Conservation (phyloP, 495 filamentous ascomycete genomes). For the Xylaria longipes region DNA sequence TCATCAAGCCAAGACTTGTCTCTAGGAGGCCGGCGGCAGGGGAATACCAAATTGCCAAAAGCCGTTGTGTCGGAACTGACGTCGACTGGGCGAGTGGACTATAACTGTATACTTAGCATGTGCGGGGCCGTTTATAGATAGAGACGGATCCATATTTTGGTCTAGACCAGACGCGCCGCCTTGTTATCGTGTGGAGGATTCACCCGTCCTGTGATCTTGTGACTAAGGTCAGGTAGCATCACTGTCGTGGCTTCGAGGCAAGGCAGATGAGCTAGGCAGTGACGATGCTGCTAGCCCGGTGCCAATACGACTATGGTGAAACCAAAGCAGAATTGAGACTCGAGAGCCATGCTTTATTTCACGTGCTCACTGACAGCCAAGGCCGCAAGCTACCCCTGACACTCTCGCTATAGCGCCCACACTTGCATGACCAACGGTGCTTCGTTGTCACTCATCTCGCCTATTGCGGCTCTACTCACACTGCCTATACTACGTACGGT, state of each 20-base stretch:
- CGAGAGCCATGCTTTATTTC: constrained; percentile 8
- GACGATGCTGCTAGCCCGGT: constrained; percentile 7
- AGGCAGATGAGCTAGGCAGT: neutral
- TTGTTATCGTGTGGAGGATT: constrained; percentile 26
- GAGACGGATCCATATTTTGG: constrained; percentile 14
- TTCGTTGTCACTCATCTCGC: constrained; percentile 7
- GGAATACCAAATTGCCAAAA: neutral
- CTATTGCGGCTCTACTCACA: neutral
- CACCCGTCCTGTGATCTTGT: constrained; percentile 5
- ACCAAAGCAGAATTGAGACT: constrained; percentile 1
- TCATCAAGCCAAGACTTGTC: constrained; percentile 34
- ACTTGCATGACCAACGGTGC: constrained; percentile 3
- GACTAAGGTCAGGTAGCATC: constrained; percentile 20
- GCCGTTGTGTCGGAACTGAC: constrained; percentile 16
- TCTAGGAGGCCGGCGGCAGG: constrained; percentile 3
- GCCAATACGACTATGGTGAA: neutral
- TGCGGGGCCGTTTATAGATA: constrained; percentile 21
- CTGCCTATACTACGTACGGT: neutral
- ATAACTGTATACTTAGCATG: constrained; percentile 17
- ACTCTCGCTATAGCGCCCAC: neutral
- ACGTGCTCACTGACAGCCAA: constrained; percentile 11
- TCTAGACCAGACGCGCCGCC: constrained; percentile 23
- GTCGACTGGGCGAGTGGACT: constrained; percentile 10
- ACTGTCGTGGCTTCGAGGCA: constrained; percentile 12
- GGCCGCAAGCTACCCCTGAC: constrained; percentile 9